Conservation (phyloP, 139 green algal species). For the Edaphochlamys debaryana region DNA sequence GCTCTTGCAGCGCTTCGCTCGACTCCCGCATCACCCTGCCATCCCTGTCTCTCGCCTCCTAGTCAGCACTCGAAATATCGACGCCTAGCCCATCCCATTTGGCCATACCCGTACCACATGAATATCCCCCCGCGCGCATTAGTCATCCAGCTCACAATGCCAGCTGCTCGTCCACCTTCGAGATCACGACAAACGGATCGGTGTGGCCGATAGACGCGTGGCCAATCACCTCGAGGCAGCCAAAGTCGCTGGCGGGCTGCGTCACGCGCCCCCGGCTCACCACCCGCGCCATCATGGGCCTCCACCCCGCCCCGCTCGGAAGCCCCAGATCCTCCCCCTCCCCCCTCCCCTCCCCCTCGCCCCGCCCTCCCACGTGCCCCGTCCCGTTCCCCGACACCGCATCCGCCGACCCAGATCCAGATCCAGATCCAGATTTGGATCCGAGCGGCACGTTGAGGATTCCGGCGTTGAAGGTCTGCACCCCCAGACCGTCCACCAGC, state of each 20-base stretch:
- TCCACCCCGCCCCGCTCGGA: neutral
- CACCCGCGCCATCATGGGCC: constrained; percentile 67
- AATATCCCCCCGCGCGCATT: too few species aligned
- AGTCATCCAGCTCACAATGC: too few species aligned
- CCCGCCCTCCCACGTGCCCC: neutral
- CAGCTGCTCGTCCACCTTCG: constrained; percentile 45
- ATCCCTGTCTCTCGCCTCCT: too few species aligned
- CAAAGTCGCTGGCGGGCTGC: constrained; percentile 77
- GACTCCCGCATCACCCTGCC: too few species aligned
- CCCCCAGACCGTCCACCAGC: constrained; percentile 80
- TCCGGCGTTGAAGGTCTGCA: constrained; percentile 79
- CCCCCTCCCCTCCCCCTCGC: neutral
- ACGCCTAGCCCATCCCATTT: too few species aligned
- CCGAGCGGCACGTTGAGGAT: constrained; percentile 56
- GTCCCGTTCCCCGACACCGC: neutral
- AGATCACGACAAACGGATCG: constrained; percentile 70
- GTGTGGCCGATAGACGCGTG: constrained; percentile 85
- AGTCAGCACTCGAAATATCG: too few species aligned
- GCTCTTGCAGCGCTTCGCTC: too few species aligned
- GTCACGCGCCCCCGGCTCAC: constrained; percentile 73
- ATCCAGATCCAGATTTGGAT: constrained; percentile 36
- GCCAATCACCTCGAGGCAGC: constrained; percentile 85
- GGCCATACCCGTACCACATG: too few species aligned
- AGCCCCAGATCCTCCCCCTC: neutral
- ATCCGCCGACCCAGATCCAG: neutral